phyloP scores from a whole-genome alignment of 2,329 filamentous ascomycete species.

The Pseudopyrenochaeta lycopersici region DNA sequence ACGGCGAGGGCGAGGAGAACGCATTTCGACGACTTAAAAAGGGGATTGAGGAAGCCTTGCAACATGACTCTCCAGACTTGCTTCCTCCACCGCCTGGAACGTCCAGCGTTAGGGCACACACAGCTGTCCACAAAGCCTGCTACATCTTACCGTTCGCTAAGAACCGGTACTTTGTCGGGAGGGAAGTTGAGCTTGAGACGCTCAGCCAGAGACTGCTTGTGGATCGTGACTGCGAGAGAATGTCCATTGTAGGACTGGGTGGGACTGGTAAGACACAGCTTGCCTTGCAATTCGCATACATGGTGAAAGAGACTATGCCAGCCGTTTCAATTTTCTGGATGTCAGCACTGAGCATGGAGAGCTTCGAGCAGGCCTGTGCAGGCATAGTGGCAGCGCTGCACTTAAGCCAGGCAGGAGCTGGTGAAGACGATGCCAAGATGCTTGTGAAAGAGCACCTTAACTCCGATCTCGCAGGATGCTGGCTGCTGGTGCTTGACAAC shows the following conservation, averaged over 20 bases:
- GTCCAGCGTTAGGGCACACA: background rate
- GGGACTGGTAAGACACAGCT: constrained; percentile 45
- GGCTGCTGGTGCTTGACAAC: constrained; percentile 19
- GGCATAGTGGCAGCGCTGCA: constrained; percentile 16
- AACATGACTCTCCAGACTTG: no score
- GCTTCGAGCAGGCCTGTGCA: constrained; percentile 27
- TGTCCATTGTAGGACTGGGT: constrained; percentile 41
- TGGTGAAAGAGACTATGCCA: constrained; percentile 19
- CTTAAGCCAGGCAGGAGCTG: constrained; percentile 12
- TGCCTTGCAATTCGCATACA: constrained; percentile 42
- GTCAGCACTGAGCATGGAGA: constrained; percentile 30
- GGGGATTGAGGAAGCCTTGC: background rate
- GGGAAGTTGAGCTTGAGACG: constrained; percentile 28
- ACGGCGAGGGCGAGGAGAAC: constrained; percentile 18
- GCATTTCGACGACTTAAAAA: constrained; percentile 20
- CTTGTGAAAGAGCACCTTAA: constrained; percentile 31
- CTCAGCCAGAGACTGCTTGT: constrained; percentile 35
- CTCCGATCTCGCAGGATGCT: constrained; percentile 14
- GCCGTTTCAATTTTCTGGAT: constrained; percentile 33
- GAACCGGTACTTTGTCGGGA: constrained; percentile 39
- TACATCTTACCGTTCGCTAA: constrained; percentile 28
- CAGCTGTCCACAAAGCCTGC: background rate
- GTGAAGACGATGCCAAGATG: constrained; percentile 23
- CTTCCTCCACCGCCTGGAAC: no score
- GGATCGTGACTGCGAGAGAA: constrained; percentile 27